phyloP scores from a whole-genome alignment of 2,329 filamentous ascomycete species.

The Colletotrichum musicola region DNA sequence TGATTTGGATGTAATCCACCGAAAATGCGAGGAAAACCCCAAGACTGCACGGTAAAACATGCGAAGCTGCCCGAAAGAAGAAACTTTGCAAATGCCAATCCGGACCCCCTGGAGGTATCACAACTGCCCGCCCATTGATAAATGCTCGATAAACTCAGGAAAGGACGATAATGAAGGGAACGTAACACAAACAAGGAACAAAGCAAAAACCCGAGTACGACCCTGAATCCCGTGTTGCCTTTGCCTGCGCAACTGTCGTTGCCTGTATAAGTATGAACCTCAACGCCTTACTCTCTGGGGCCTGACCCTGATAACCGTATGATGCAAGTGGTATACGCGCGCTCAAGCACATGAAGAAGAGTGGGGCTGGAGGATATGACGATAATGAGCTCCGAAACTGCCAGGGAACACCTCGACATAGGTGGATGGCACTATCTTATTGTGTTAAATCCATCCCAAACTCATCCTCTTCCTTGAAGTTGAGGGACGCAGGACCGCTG shows the following conservation, averaged over 20 bases:
- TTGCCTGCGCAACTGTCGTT: not conserved
- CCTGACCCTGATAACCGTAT: slow-evolving; percentile 1
- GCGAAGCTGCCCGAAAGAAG: slow-evolving; percentile 24
- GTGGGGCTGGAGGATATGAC: not conserved
- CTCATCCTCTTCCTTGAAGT: slow-evolving; percentile 96
- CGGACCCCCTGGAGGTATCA: slow-evolving; percentile 40
- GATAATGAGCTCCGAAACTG: not conserved
- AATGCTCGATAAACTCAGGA: slow-evolving; percentile 40
- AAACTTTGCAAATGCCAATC: slow-evolving; percentile 39
- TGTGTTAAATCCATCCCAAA: slow-evolving; percentile 82
- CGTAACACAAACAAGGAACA: slow-evolving; percentile 28
- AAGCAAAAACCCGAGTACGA: slow-evolving; percentile 13
- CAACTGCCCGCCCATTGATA: slow-evolving; percentile 33
- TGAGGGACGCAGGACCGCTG: slow-evolving; percentile 74
- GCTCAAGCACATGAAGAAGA: not conserved
- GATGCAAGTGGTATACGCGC: slow-evolving; percentile 3
- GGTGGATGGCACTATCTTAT: slow-evolving; percentile 43
- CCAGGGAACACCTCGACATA: not conserved
- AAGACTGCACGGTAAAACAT: slow-evolving; percentile 3
- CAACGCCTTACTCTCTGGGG: slow-evolving; percentile 10
- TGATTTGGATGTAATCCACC: not conserved
- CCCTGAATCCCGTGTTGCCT: not conserved
- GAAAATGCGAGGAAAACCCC: not conserved
- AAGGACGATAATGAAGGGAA: slow-evolving; percentile 41
- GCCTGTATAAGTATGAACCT: not conserved